phyloP scores from a whole-genome alignment of 495 filamentous ascomycete genomes.

The Polyplosphaeria fusca region DNA sequence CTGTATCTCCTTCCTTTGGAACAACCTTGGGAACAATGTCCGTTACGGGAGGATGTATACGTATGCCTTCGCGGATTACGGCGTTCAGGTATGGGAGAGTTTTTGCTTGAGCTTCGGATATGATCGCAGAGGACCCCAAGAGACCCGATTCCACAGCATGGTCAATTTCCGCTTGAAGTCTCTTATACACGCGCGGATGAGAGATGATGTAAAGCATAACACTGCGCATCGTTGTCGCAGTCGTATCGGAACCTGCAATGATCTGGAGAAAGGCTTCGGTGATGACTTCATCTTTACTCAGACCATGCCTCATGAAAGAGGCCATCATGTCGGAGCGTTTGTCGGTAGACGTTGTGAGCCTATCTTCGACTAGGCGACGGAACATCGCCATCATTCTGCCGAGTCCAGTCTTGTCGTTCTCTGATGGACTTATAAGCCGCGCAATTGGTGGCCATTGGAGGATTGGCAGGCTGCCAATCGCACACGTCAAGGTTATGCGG shows the following conservation, averaged over 20 bases:
- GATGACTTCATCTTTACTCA: background rate
- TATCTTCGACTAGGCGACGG: background rate
- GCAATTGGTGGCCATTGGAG: background rate
- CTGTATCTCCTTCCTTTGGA: conserved; percentile 50
- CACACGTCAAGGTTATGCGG: conserved; percentile 32
- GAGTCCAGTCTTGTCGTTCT: conserved; percentile 35
- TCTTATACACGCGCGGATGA: conserved; percentile 17
- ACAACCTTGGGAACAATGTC: conserved; percentile 46
- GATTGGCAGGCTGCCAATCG: background rate
- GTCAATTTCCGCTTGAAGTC: conserved; percentile 28
- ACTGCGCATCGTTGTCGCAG: conserved; percentile 26
- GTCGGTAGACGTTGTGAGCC: conserved; percentile 15
- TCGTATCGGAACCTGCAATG: conserved; percentile 34
- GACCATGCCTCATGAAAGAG: conserved; percentile 47
- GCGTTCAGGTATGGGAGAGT: conserved; percentile 35
- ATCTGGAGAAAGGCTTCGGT: conserved; percentile 29
- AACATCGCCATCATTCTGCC: background rate
- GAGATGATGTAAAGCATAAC: conserved; percentile 22
- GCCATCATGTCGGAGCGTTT: conserved; percentile 44
- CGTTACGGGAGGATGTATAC: conserved; percentile 23
- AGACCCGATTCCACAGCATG: conserved; percentile 6
- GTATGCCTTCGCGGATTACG: conserved; percentile 34
- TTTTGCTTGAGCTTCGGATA: conserved; percentile 10
- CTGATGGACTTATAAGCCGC: conserved; percentile 32
- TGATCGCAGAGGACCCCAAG: background rate